A percentile compares a stretch with the other conserved stretches of the same genome.
Evolutionary conservation across 1,284 basidiomycete species (phyloP).

Genomic region (Meira nashicola): DNA sequence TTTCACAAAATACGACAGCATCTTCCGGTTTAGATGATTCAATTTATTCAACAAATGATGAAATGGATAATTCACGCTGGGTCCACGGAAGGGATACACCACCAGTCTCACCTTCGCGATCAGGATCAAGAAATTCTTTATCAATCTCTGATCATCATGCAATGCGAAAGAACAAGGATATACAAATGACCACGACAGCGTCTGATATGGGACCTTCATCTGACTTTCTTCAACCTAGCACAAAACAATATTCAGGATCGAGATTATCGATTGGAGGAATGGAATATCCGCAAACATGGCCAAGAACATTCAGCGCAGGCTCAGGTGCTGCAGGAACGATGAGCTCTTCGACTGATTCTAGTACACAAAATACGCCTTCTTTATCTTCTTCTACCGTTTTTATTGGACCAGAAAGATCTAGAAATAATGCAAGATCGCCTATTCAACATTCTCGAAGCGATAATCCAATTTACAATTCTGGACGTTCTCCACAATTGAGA

Average conservation of each 20-base stretch:
- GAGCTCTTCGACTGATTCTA: too few relatives aligned
- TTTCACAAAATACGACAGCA: neutral
- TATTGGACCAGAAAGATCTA: neutral
- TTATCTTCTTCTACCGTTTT: too few relatives aligned
- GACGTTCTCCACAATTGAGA: too few relatives aligned
- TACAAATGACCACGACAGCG: too few relatives aligned
- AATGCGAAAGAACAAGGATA: too few relatives aligned
- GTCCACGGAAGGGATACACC: slow-evolving; percentile 6
- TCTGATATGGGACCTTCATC: neutral
- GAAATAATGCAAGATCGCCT: neutral
- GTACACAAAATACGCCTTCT: too few relatives aligned
- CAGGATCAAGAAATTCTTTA: too few relatives aligned
- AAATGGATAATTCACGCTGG: neutral
- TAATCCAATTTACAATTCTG: neutral
- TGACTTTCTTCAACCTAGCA: neutral
- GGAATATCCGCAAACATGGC: neutral
- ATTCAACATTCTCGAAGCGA: slow-evolving; percentile 3
- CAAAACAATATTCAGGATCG: neutral
- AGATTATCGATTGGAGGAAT: neutral
- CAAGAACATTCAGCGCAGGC: neutral
- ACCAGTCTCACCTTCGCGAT: slow-evolving; percentile 2
- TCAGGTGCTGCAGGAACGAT: too few relatives aligned
- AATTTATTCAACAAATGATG: neutral
- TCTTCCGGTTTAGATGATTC: slow-evolving; percentile 11
- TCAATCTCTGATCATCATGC: too few relatives aligned